These are phyloP conservation scores for Potentilla sterilis DNA, from an alignment of 306 rosid species.

Conservation along the genomic window DNA sequence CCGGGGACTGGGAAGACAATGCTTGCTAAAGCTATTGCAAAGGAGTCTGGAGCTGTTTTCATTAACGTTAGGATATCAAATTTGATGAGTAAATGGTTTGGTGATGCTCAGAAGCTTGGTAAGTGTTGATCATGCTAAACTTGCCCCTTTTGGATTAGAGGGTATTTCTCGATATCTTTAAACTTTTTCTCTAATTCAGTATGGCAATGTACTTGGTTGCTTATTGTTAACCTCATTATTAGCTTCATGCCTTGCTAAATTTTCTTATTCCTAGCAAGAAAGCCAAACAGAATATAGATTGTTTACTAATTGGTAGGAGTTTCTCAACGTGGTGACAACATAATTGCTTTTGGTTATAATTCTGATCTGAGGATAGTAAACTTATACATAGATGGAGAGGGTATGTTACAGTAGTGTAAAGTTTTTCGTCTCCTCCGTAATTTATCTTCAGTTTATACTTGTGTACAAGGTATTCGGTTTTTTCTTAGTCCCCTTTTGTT, in stretches of 20 bases:
- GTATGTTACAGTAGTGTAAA: background rate
- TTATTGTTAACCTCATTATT: background rate
- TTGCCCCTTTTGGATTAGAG: background rate
- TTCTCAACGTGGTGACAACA: background rate
- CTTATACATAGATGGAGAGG: background rate
- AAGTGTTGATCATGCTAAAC: slow-evolving; percentile 28
- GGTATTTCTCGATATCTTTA: background rate
- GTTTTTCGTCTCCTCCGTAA: background rate
- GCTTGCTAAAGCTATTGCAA: slow-evolving; percentile 99
- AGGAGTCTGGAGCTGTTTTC: slow-evolving; percentile 94
- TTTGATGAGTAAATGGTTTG: slow-evolving; percentile 99
- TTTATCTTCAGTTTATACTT: background rate
- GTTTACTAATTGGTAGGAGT: background rate
- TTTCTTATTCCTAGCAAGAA: too few relatives aligned
- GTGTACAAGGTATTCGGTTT: background rate
- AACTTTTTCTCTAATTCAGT: background rate
- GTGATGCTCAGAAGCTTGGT: slow-evolving; percentile 99
- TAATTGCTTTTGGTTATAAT: background rate
- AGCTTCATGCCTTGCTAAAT: background rate
- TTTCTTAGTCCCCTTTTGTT: background rate
- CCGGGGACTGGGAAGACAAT: slow-evolving; percentile 99
- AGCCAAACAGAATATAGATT: background rate
- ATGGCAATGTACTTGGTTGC: background rate
- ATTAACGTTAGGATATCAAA: slow-evolving; percentile 88
- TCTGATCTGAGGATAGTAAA: background rate